These are phyloP conservation scores for Erigeron philadelphicus DNA, from an alignment of 140 eudicot species.

Conservation along the genomic window DNA sequence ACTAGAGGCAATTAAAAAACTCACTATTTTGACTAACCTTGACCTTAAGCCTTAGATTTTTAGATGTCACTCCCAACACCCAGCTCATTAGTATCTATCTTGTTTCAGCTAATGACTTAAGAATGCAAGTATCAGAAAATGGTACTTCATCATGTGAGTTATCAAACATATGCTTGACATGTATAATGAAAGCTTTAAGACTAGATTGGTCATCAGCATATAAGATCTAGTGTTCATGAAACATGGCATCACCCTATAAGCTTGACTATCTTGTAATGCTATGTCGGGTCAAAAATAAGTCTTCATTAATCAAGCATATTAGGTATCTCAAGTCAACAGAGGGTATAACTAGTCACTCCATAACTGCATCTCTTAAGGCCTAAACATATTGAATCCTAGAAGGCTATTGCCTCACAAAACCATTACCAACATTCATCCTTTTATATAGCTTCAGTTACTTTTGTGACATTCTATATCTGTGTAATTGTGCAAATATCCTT, in stretches of 20 bases:
- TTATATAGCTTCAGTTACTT: background rate
- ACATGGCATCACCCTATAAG: background rate
- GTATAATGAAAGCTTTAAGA: background rate
- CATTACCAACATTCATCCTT: background rate
- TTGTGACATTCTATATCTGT: background rate
- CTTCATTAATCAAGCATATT: background rate
- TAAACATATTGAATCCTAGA: background rate
- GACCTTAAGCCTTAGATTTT: background rate
- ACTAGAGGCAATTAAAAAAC: background rate
- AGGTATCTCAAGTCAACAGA: background rate
- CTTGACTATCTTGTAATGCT: background rate
- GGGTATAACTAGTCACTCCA: background rate
- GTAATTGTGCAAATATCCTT: background rate
- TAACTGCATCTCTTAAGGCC: background rate
- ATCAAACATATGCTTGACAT: background rate
- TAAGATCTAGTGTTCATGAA: background rate
- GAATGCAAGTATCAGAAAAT: background rate
- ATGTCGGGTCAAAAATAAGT: background rate
- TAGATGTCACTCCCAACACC: background rate
- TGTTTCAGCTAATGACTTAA: background rate
- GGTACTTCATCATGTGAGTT: background rate
- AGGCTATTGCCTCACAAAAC: background rate
- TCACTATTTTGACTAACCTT: background rate
- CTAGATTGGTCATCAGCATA: background rate
- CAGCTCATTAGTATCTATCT: background rate